phyloP scores from a whole-genome alignment of 257 asterid genomes.

The Orobanche coerulescens region DNA sequence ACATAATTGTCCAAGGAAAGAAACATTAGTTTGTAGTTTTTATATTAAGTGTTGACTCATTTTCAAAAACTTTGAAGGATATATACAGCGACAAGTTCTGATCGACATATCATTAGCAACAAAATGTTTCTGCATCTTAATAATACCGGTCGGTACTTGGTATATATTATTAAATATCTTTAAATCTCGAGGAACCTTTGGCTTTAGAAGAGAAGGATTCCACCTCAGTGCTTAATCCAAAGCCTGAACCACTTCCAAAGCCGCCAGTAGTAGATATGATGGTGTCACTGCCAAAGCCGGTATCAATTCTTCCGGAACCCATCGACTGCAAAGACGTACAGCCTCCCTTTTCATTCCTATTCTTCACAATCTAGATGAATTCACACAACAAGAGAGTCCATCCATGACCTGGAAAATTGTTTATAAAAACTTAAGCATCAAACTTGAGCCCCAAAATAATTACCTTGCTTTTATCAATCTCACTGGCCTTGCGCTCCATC shows the following conservation, averaged over 20 bases:
- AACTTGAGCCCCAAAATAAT: conserved; percentile 6
- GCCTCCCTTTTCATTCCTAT: conserved; percentile 68
- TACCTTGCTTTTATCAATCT: conserved; percentile 96
- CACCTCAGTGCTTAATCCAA: conserved; percentile 54
- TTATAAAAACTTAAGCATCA: conserved; percentile 6
- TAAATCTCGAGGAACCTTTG: conserved; percentile 40
- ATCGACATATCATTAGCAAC: no score
- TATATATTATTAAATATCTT: not conserved
- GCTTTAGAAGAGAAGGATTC: conserved; percentile 60
- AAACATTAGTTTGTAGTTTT: not conserved
- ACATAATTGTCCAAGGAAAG: not conserved
- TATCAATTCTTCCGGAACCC: conserved; percentile 68
- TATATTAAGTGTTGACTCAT: not conserved
- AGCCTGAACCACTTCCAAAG: conserved; percentile 54
- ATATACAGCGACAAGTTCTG: not conserved
- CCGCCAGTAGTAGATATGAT: conserved; percentile 50
- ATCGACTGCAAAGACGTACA: conserved; percentile 58
- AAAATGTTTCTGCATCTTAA: not conserved
- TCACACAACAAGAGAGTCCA: conserved; percentile 10
- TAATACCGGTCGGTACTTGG: not conserved
- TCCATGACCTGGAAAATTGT: conserved; percentile 21
- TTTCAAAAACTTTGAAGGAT: not conserved
- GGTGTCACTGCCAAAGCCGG: conserved; percentile 69
- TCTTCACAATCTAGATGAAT: conserved; percentile 58
- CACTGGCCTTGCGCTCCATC: conserved; percentile 91